A percentile compares a stretch with the other conserved stretches of the same genome.
Conservation (phyloP, 805 yeast species). For the Candida verbasci region DNA sequence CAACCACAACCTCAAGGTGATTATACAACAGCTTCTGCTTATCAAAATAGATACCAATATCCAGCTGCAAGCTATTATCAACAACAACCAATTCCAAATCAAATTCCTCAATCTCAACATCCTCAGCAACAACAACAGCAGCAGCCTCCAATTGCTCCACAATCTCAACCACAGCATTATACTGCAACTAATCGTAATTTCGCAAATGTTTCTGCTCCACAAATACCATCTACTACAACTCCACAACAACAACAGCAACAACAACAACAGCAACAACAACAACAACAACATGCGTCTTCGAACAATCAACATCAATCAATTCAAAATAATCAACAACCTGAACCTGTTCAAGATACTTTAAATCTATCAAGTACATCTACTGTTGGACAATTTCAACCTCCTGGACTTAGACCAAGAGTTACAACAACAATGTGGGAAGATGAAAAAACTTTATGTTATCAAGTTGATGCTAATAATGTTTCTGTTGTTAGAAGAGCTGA, state of each 20-base stretch:
- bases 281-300: conserved; percentile 3
- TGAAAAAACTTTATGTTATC: conserved; percentile 79
- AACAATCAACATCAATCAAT: conserved; percentile 3
- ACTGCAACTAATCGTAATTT: conserved; percentile 12
- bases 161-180: conserved; percentile 14
- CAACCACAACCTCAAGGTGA: conserved; percentile 5
- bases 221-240: conserved; percentile 9
- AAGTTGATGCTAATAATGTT: conserved; percentile 78
- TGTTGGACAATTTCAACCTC: conserved; percentile 44
- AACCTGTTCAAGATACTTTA: conserved; percentile 17
- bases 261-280: conserved; percentile 6
- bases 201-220: conserved; percentile 7
- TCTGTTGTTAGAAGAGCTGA: conserved; percentile 81
- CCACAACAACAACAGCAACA: conserved; percentile 6
- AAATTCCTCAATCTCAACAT: conserved; percentile 21
- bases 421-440: conserved; percentile 92
- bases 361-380: conserved; percentile 18
- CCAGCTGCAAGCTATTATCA: not conserved
- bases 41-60: conserved; percentile 17
- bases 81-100: conserved; percentile 20
- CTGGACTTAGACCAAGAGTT: conserved; percentile 55
- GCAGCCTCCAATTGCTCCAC: no score
- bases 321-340: conserved; percentile 5
- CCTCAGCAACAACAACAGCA: no score
- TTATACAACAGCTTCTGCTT: conserved; percentile 16